These are phyloP conservation scores for Melaleuca alternifolia DNA, from an alignment of 345 rosid genomes.

Conservation along the genomic window DNA sequence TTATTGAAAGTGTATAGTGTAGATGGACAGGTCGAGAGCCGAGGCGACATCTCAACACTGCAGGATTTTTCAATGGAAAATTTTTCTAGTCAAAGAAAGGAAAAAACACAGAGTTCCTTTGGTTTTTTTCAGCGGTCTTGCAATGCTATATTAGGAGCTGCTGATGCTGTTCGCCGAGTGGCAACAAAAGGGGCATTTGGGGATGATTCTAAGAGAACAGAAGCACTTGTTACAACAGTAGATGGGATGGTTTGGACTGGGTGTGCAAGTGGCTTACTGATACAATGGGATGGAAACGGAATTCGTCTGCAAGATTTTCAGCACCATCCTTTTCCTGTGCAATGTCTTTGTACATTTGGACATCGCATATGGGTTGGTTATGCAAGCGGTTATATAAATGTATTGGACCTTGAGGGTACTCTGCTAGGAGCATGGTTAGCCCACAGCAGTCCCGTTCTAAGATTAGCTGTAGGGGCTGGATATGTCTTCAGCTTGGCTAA, in stretches of 20 bases:
- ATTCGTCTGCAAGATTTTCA: constrained; percentile 60
- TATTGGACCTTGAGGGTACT: constrained; percentile 76
- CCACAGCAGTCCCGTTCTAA: constrained; percentile 64
- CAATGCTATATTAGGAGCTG: constrained; percentile 90
- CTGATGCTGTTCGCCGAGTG: constrained; percentile 92
- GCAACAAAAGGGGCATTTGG: constrained; percentile 79
- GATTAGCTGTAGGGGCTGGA: constrained; percentile 60
- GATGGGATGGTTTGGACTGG: constrained; percentile 90
- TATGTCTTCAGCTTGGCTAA: constrained; percentile 74
- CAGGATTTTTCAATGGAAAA: constrained; percentile 55
- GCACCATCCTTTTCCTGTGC: constrained; percentile 52
- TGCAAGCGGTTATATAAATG: constrained; percentile 65
- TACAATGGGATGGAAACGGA: constrained; percentile 88
- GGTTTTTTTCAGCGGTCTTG: constrained; percentile 92
- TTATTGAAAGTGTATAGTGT: constrained; percentile 71
- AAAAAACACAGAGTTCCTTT: constrained; percentile 55
- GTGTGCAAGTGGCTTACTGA: constrained; percentile 58
- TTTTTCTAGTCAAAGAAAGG: constrained; percentile 47
- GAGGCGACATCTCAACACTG: constrained; percentile 40
- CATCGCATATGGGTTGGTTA: constrained; percentile 73
- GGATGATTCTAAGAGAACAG: constrained; percentile 76
- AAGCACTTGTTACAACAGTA: constrained; percentile 43
- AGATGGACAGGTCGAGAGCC: constrained; percentile 81
- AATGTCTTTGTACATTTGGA: constrained; percentile 78
- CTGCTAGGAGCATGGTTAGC: constrained; percentile 69